Percentiles rank a stretch among this genome's conserved stretches.
phyloP scores from a whole-genome alignment of 2,329 filamentous ascomycete genomes.

The Colletotrichum somersetense region DNA sequence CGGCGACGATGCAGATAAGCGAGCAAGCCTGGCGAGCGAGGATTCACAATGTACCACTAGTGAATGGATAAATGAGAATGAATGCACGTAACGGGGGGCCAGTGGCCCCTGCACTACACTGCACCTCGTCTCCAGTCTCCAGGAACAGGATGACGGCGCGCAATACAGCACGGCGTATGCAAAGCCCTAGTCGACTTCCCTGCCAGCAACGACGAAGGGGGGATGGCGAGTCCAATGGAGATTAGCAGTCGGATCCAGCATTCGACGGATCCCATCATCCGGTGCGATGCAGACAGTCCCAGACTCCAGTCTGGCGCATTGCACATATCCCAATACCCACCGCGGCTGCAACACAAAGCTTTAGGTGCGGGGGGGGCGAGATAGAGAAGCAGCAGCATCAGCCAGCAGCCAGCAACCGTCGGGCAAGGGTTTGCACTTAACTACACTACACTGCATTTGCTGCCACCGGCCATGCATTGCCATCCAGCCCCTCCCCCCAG shows the following conservation, averaged over 20 bases:
- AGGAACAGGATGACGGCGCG: background rate
- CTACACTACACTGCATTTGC: background rate
- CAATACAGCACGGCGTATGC: background rate
- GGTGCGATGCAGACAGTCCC: constrained; percentile 2
- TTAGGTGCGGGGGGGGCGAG: background rate
- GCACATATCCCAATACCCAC: constrained; percentile 19
- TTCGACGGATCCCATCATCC: constrained; percentile 5
- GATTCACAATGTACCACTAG: background rate
- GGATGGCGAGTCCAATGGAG: background rate
- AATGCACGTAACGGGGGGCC: background rate
- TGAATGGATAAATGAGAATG: background rate
- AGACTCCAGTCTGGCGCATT: constrained; percentile 24
- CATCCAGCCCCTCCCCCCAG: background rate
- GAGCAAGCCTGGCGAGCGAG: background rate
- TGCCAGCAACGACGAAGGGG: background rate
- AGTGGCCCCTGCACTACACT: background rate
- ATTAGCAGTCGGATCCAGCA: background rate
- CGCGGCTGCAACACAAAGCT: constrained; percentile 25
- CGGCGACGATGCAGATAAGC: background rate
- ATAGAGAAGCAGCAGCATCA: background rate
- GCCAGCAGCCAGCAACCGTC: background rate
- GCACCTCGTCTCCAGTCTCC: background rate
- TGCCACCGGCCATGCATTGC: background rate
- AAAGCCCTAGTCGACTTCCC: background rate
- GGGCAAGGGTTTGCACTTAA: background rate